These are phyloP conservation scores for Smithsoniella earleae DNA, from an alignment of 163 green algal genomes.

Conservation along the genomic window DNA sequence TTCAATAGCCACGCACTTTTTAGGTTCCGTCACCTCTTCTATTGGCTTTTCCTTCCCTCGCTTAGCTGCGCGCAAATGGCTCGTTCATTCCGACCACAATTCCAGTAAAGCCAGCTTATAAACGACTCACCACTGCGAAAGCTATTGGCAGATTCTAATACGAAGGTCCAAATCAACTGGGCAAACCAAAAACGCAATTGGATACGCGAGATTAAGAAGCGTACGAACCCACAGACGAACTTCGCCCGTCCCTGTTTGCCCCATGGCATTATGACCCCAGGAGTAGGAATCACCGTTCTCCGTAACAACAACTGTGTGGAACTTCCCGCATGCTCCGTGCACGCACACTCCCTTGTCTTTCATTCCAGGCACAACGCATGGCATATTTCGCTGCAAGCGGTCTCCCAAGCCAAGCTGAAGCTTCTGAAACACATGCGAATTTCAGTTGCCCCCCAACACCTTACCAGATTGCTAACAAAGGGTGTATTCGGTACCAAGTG, in stretches of 20 bases:
- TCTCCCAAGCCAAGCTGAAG: constrained; percentile 84
- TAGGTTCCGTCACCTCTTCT: not conserved
- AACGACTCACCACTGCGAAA: no score
- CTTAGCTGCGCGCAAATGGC: not conserved
- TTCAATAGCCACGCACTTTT: constrained; percentile 31
- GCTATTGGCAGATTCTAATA: no score
- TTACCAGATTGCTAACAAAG: no score
- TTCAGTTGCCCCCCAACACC: no score
- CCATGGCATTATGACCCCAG: constrained; percentile 63
- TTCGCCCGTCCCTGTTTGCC: constrained; percentile 12
- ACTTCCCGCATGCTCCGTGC: constrained; percentile 43
- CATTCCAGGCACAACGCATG: constrained; percentile 55
- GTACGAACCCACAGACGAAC: constrained; percentile 30
- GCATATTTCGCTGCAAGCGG: constrained; percentile 58
- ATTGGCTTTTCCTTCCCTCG: constrained; percentile 24
- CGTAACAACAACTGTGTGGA: constrained; percentile 63
- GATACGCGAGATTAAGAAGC: no score
- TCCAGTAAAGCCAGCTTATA: not conserved
- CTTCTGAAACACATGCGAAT: no score
- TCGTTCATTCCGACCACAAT: no score
- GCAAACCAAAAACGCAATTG: no score
- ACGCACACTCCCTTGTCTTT: constrained; percentile 45
- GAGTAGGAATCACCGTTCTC: constrained; percentile 56
- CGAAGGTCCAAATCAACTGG: no score
- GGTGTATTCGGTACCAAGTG: no score